These are phyloP conservation scores for Solanum aculeatissimum DNA, from an alignment of 305 asterid species.

Conservation along the genomic window DNA sequence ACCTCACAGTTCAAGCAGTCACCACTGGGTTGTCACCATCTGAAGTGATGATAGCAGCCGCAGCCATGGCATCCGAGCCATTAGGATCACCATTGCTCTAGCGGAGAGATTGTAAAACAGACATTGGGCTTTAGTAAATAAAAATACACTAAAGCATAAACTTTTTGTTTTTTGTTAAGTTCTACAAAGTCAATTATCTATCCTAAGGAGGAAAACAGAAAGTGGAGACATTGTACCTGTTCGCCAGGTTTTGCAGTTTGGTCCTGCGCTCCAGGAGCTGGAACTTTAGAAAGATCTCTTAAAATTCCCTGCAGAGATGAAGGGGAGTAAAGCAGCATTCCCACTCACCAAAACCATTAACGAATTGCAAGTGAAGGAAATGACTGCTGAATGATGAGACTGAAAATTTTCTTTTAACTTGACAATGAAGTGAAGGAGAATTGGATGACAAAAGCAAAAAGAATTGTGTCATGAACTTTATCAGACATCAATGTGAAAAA, in stretches of 20 bases:
- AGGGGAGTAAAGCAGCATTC: neutral
- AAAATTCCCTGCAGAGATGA: slow-evolving; percentile 50
- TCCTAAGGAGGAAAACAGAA: neutral
- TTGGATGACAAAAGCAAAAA: neutral
- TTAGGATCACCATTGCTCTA: slow-evolving; percentile 47
- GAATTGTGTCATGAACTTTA: neutral
- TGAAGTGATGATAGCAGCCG: slow-evolving; percentile 15
- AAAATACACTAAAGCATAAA: neutral
- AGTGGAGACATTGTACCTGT: slow-evolving; percentile 9
- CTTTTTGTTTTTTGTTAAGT: neutral
- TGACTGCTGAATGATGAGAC: neutral
- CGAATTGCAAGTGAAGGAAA: neutral
- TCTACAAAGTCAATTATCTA: neutral
- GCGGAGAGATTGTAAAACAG: neutral
- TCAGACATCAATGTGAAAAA: neutral
- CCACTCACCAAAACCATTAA: neutral
- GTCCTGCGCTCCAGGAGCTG: slow-evolving; percentile 40
- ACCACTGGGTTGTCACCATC: neutral
- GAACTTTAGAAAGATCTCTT: slow-evolving; percentile 68
- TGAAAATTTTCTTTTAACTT: neutral
- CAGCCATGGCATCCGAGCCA: slow-evolving; percentile 22
- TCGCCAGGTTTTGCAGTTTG: slow-evolving; percentile 28
- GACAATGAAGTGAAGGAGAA: neutral
- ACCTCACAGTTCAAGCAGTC: neutral
- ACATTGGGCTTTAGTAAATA: neutral